Evolutionary conservation across 1,139 yeast genomes (phyloP).

Genomic region (Suhomyces taliae): DNA sequence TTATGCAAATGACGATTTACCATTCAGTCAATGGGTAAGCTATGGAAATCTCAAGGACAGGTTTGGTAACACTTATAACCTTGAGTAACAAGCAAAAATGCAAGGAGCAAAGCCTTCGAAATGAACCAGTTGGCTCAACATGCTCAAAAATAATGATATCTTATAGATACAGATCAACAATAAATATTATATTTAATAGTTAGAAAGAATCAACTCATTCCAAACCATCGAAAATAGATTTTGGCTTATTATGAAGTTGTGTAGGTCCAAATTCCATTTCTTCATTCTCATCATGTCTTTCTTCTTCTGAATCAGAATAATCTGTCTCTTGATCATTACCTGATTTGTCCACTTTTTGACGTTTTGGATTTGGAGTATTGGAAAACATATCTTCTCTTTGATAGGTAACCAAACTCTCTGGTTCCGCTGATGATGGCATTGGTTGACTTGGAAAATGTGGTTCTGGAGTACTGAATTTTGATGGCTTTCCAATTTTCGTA

Average conservation of each 20-base stretch:
- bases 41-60: conserved; percentile 24
- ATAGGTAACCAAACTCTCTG: conserved; percentile 1
- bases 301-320: conserved; percentile 22
- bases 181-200: no score
- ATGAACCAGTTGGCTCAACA: no score
- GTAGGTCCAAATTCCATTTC: conserved; percentile 35
- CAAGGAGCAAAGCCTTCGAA: no score
- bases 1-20: conserved; percentile 42
- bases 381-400: background rate
- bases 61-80: conserved; percentile 21
- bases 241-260: conserved; percentile 31
- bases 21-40: conserved; percentile 45
- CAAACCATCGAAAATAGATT: conserved; percentile 31
- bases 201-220: background rate
- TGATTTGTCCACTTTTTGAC: background rate
- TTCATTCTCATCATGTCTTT: conserved; percentile 6
- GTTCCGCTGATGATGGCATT: conserved; percentile 5
- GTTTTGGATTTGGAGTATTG: background rate
- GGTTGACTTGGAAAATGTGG: conserved; percentile 2
- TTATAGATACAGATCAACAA: background rate
- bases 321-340: conserved; percentile 24
- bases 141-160: background rate
- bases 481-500: background rate
- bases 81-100: background rate
- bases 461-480: conserved; percentile 1